These are phyloP conservation scores for Psilocybe sp. DNA, from an alignment of 768 basidiomycete genomes.

Conservation along the genomic window DNA sequence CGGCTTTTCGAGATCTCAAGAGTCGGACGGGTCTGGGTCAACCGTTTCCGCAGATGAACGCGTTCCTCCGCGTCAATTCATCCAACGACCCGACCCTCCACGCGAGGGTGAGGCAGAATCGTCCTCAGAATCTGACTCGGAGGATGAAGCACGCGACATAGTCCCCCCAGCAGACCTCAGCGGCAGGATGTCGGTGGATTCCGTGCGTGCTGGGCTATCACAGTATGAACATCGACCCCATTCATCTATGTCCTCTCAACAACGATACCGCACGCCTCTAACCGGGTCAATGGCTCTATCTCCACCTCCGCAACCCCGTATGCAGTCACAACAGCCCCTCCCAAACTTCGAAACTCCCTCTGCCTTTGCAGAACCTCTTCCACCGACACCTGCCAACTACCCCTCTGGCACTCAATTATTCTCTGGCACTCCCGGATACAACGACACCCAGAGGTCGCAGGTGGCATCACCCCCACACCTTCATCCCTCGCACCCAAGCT, in stretches of 20 bases:
- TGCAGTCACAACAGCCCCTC: constrained; percentile 70
- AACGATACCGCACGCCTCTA: constrained; percentile 77
- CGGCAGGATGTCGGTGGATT: constrained; percentile 26
- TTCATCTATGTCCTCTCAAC: constrained; percentile 74
- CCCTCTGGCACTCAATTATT: constrained; percentile 31
- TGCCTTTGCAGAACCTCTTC: constrained; percentile 55
- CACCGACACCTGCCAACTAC: constrained; percentile 38
- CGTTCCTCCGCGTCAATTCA: constrained; percentile 1
- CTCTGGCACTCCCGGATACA: constrained; percentile 23
- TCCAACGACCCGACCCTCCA: constrained; percentile 7
- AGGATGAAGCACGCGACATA: constrained; percentile 41
- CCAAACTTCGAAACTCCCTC: constrained; percentile 72
- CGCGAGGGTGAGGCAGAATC: constrained; percentile 31
- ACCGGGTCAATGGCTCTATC: constrained; percentile 59
- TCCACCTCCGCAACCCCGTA: constrained; percentile 37
- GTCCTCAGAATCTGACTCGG: constrained; percentile 47
- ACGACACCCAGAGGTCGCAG: constrained; percentile 36
- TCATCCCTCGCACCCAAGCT: constrained; percentile 33
- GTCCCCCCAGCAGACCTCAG: constrained; percentile 28
- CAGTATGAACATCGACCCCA: constrained; percentile 49
- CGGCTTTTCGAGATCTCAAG: constrained; percentile 44
- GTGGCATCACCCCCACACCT: constrained; percentile 34
- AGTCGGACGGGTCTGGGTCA: constrained; percentile 66
- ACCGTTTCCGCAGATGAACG: constrained; percentile 46
- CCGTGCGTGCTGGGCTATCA: not conserved